Base-by-base conservation (phyloP, 2,329 filamentous ascomycete species). In the Monosporascus sp. region DNA sequence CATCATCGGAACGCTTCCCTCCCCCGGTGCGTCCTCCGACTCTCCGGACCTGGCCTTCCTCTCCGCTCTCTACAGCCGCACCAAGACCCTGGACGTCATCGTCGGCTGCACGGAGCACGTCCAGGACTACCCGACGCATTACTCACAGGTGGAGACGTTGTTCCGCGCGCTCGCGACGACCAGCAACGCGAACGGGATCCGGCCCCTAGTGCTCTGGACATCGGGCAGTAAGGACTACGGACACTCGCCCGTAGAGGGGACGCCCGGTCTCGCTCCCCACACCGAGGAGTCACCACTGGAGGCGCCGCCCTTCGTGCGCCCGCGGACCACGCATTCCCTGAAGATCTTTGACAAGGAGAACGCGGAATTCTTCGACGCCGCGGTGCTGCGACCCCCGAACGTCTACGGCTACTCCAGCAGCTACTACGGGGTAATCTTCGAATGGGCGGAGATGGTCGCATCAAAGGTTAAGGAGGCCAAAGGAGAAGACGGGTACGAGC, bases 201-300 rank as follows among this genome's bases (percentile, higher is more conserved):
- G 64, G 19, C 72, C 76, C 0, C 61, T 79, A 0, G 70, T 79
- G 5, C 68, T 79, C 3, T 73, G 73, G 60, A 74, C 70, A 9
- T 76, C 73, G 3, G 77, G 77, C 0, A 79, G 76, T 62, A 79
- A 79, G 54, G 77, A 79, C 61, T 79, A 79, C 55, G 76, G 77
- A 41, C 58, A 47, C 47, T 72, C 57, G 1, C 52, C 49, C 5
- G 52, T 67, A 1, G 68, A 75, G 48, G 70, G 70, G 2, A 63
- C 68, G 0, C 56, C 67, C 0, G 63, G 54, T 0, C 65, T 78
- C 3, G 56, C 58, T 7, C 71, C 74, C 8, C 76, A 79, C 46
- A 72, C 70, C 0, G 76, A 79, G 58, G 58, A 66, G 0, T 73
- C 72, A 0, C 71, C 73, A 0, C 49, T 78, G 14, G 65, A 69